Evolutionary conservation across 805 yeast genomes (phyloP).

Genomic region (Cyberlindnera galapagoensis): DNA sequence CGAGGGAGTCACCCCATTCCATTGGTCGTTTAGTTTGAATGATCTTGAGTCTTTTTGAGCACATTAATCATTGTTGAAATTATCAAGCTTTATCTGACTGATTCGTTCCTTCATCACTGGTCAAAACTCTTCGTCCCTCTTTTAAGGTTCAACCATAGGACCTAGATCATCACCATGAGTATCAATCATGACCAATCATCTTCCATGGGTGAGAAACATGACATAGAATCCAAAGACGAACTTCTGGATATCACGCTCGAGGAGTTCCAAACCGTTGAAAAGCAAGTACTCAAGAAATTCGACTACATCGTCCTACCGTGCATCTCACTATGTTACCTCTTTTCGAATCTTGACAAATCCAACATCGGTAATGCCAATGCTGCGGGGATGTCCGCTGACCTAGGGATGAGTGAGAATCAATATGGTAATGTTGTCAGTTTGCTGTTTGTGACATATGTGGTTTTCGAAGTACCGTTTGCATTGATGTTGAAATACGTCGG

Average conservation of each 20-base stretch:
- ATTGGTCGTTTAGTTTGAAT: no score
- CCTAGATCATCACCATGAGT: no score
- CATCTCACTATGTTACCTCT: slow-evolving; percentile 35
- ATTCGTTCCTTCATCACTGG: no score
- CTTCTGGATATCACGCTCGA: background rate
- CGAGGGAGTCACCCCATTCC: no score
- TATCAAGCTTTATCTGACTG: no score
- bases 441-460: slow-evolving; percentile 38
- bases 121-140: no score
- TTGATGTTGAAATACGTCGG: slow-evolving; percentile 31
- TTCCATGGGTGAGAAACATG: no score
- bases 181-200: no score
- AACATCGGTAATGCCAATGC: slow-evolving; percentile 55
- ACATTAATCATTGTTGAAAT: no score
- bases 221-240: no score
- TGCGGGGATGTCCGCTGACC: slow-evolving; percentile 41
- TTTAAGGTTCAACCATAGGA: no score
- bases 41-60: no score
- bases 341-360: slow-evolving; percentile 46
- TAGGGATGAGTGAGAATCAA: slow-evolving; percentile 32
- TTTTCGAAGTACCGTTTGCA: slow-evolving; percentile 34
- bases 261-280: slow-evolving; percentile 23
- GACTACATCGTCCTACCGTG: slow-evolving; percentile 39
- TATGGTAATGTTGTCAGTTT: slow-evolving; percentile 40
- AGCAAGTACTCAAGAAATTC: slow-evolving; percentile 32